phyloP scores from a whole-genome alignment of 805 yeast species.

The Wilhelminamyces savonicus region DNA sequence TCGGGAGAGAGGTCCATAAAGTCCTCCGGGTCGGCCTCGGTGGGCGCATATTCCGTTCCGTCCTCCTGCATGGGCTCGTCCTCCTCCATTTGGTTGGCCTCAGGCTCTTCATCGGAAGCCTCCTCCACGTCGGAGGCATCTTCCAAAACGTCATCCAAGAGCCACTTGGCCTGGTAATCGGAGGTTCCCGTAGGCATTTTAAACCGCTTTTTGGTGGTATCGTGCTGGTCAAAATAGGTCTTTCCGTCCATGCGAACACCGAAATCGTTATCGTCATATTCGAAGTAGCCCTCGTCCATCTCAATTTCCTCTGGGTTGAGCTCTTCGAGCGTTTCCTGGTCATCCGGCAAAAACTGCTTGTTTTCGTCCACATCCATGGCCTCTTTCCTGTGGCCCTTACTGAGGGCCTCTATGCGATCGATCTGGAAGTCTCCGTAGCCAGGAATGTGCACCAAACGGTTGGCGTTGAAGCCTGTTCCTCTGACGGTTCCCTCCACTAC shows the following conservation, averaged over 20 bases:
- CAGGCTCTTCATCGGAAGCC: slow-evolving; percentile 31
- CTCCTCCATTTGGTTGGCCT: slow-evolving; percentile 24
- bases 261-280: slow-evolving; percentile 15
- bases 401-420: slow-evolving; percentile 52
- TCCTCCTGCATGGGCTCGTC: slow-evolving; percentile 22
- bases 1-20: slow-evolving; percentile 72
- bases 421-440: slow-evolving; percentile 87
- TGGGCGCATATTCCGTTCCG: slow-evolving; percentile 33
- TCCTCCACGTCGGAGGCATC: slow-evolving; percentile 41
- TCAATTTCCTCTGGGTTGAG: slow-evolving; percentile 50
- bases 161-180: slow-evolving; percentile 73
- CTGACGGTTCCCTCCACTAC: slow-evolving; percentile 79
- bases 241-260: slow-evolving; percentile 58
- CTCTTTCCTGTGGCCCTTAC: slow-evolving; percentile 6
- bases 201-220: slow-evolving; percentile 15
- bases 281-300: slow-evolving; percentile 32
- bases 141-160: slow-evolving; percentile 50
- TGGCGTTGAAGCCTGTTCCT: slow-evolving; percentile 76
- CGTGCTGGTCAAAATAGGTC: slow-evolving; percentile 35
- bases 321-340: slow-evolving; percentile 55
- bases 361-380: slow-evolving; percentile 12
- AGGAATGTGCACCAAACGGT: slow-evolving; percentile 78
- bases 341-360: slow-evolving; percentile 23
- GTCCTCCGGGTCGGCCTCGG: slow-evolving; percentile 47
- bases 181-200: slow-evolving; percentile 67